A percentile compares a stretch with the other conserved stretches of the same genome.
These are phyloP conservation scores for Avicennia marina DNA, from an alignment of 257 asterid genomes.

Conservation along the genomic window DNA sequence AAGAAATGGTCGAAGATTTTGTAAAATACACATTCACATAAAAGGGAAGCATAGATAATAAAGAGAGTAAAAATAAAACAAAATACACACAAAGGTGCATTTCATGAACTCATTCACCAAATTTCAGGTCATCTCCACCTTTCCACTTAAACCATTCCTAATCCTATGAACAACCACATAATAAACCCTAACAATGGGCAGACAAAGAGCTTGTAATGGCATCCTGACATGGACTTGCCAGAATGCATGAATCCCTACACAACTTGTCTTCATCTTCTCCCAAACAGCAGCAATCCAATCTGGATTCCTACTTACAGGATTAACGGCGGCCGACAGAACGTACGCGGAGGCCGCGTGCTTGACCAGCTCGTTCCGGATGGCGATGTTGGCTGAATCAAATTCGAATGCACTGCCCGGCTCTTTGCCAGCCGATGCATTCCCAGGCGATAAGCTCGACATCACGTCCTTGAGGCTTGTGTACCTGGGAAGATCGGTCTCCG, in stretches of 20 bases:
- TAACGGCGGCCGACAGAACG: slow-evolving; percentile 49
- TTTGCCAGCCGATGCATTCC: neutral
- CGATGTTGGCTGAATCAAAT: slow-evolving; percentile 29
- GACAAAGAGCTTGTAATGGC: slow-evolving; percentile 23
- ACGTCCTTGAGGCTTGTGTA: slow-evolving; percentile 60
- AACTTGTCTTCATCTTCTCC: slow-evolving; percentile 22
- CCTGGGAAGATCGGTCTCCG: slow-evolving; percentile 22
- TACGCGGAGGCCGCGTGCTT: slow-evolving; percentile 74
- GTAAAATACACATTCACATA: too few species aligned
- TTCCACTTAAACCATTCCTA: slow-evolving; percentile 17
- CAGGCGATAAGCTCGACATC: slow-evolving; percentile 23
- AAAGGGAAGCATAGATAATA: too few species aligned
- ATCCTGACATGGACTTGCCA: slow-evolving; percentile 21
- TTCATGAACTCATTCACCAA: neutral
- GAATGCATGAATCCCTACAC: slow-evolving; percentile 16
- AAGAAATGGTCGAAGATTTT: too few species aligned
- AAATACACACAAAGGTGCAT: neutral
- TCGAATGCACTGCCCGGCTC: slow-evolving; percentile 15
- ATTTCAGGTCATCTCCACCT: neutral
- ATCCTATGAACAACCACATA: slow-evolving; percentile 26
- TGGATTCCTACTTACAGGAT: slow-evolving; percentile 17
- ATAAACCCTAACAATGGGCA: slow-evolving; percentile 21
- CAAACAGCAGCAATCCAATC: slow-evolving; percentile 24
- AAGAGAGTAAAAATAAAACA: neutral
- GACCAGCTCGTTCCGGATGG: slow-evolving; percentile 52